Base-by-base conservation (phyloP, 352 stramenopile species). In the Plasmopara halstedii region DNA sequence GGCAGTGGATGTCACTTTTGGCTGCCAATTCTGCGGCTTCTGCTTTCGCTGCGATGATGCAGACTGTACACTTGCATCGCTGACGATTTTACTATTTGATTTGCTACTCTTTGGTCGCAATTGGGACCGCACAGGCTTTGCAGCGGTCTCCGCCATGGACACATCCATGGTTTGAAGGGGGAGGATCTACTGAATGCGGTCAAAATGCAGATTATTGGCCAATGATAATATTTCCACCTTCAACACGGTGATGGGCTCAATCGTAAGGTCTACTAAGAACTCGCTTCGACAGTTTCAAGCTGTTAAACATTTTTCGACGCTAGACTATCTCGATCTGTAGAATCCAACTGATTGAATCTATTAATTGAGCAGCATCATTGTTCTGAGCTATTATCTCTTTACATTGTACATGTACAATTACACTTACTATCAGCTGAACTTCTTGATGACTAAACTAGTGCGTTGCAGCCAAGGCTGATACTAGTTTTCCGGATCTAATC, bases 141-240 rank as follows among this genome's bases (percentile, higher is more conserved):
- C 23, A 14, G 11, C 25, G 25, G 11, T 10, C 11, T 29, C 25
- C 25, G 25, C 25, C 6, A 29, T 10, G 39, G 38, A 53, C 40
- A 18, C 55, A 25, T 62, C 46, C 59, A 69, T 69, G 31, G 2
- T 34, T 22, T 11, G 18, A 43, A 44, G 40, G 38, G 33, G 56
- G 39, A 29, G 25, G 7, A 6, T 6, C 25, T 2, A 29, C 7
- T 10, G 25, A 29, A 29, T 11, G 25, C 11, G n/a, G n/a, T 58
- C 42, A 29, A 29, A 29, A 29, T 10, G 25, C n/a, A n/a, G n/a
- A n/a, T n/a, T n/a, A n/a, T n/a, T n/a, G n/a, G n/a, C n/a, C n/a
- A n/a, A n/a, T 29, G 6, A 29, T 11, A 29, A 11, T 4, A 8
- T 27, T 4, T 27, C 23, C 23, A 8, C 23, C 23, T 4, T 8